phyloP scores from a whole-genome alignment of 192 early-diverging fungal species.

The Coemansia sp. region DNA sequence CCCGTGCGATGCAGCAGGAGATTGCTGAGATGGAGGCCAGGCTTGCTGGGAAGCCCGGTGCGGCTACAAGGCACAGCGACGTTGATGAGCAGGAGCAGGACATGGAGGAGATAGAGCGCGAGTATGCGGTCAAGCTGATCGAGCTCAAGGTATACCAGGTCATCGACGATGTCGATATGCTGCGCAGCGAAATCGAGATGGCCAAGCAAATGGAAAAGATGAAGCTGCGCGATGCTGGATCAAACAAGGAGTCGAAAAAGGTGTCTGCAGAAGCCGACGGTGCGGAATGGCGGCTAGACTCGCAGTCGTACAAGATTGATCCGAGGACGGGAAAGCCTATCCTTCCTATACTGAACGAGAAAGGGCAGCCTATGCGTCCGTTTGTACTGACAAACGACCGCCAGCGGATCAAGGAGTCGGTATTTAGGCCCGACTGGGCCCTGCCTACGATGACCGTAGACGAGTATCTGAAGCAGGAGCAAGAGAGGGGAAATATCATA shows the following conservation, averaged over 20 bases:
- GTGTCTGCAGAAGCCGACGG: conserved; percentile 1
- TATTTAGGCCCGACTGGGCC: conserved; percentile 80
- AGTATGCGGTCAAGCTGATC: conserved; percentile 68
- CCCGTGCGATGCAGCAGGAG: conserved; percentile 68
- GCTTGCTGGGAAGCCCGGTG: conserved; percentile 49
- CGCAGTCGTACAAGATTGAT: conserved; percentile 42
- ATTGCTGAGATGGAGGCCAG: conserved; percentile 76
- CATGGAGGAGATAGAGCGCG: conserved; percentile 75
- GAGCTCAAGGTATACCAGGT: conserved; percentile 70
- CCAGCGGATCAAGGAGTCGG: conserved; percentile 68
- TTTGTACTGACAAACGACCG: conserved; percentile 84
- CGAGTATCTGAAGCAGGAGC: conserved; percentile 85
- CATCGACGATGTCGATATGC: conserved; percentile 63
- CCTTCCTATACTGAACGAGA: conserved; percentile 27
- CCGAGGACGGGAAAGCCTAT: conserved; percentile 14
- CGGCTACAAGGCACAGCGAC: background rate
- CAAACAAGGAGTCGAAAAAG: conserved; percentile 8
- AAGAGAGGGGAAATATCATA: conserved; percentile 84
- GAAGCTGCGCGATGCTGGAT: conserved; percentile 20
- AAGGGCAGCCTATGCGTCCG: conserved; percentile 65
- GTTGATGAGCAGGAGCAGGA: conserved; percentile 49
- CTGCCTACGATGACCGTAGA: conserved; percentile 97
- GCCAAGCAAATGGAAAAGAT: conserved; percentile 68
- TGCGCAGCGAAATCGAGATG: conserved; percentile 78
- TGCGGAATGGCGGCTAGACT: conserved; percentile 51